A percentile compares a stretch with the other conserved stretches of the same genome.
Evolutionary conservation across 2,329 filamentous ascomycete genomes (phyloP).

Genomic region (Zalaria obscura): DNA sequence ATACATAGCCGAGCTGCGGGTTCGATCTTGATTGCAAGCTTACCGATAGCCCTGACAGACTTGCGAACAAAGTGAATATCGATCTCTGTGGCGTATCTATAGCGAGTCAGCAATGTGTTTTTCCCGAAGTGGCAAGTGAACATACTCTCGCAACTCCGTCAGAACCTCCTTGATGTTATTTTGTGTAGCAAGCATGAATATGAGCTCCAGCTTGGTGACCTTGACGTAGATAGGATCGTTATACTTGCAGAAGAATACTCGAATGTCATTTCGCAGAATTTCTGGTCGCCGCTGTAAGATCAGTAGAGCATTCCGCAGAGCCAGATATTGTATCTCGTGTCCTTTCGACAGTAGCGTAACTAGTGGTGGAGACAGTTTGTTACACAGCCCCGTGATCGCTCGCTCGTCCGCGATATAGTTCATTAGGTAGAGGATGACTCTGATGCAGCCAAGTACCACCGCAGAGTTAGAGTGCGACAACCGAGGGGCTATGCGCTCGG

Average conservation of each 20-base stretch:
- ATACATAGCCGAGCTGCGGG: slow-evolving; percentile 84
- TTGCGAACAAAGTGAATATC: slow-evolving; percentile 98
- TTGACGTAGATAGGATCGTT: slow-evolving; percentile 99
- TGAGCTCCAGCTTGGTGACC: slow-evolving; percentile 94
- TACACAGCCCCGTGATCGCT: slow-evolving; percentile 72
- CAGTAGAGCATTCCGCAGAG: slow-evolving; percentile 79
- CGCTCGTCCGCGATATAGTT: slow-evolving; percentile 94
- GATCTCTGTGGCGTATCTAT: slow-evolving; percentile 78
- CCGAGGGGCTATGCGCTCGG: slow-evolving; percentile 87
- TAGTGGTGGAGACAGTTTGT: slow-evolving; percentile 85
- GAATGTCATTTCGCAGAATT: slow-evolving; percentile 87
- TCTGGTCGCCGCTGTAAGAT: slow-evolving; percentile 89
- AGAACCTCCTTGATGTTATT: slow-evolving; percentile 92
- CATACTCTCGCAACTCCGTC: slow-evolving; percentile 75
- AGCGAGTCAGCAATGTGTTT: not conserved
- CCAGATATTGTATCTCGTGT: slow-evolving; percentile 95
- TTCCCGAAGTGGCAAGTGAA: too few species aligned
- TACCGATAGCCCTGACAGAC: slow-evolving; percentile 91
- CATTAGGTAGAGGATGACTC: slow-evolving; percentile 94
- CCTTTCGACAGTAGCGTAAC: slow-evolving; percentile 93
- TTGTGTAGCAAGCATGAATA: slow-evolving; percentile 96
- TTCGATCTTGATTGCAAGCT: slow-evolving; percentile 97
- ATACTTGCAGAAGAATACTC: slow-evolving; percentile 99
- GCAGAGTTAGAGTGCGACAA: slow-evolving; percentile 94
- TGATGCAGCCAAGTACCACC: slow-evolving; percentile 88